A percentile compares a stretch with the other conserved stretches of the same genome.
These are phyloP conservation scores for Lindgomyces ingoldianus DNA, from an alignment of 495 filamentous ascomycete genomes.

Conservation along the genomic window DNA sequence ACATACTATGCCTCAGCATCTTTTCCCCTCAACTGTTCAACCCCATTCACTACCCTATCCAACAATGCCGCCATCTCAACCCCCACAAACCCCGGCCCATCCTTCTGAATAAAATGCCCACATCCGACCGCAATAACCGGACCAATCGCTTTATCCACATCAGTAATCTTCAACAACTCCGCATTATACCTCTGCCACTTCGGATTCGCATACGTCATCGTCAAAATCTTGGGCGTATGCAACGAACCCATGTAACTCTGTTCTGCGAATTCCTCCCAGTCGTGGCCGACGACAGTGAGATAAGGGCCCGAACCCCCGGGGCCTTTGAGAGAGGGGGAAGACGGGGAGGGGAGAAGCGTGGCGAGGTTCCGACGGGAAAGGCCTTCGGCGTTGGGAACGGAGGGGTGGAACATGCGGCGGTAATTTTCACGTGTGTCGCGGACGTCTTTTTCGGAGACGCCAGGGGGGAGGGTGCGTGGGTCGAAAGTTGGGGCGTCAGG, in stretches of 20 bases:
- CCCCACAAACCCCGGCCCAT: slow-evolving; percentile 60
- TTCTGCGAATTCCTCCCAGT: slow-evolving; percentile 58
- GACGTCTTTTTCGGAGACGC: slow-evolving; percentile 51
- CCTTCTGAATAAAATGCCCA: slow-evolving; percentile 65
- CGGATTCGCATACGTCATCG: slow-evolving; percentile 56
- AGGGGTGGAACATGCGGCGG: slow-evolving; percentile 53
- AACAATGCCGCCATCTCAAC: slow-evolving; percentile 46
- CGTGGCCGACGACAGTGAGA: slow-evolving; percentile 62
- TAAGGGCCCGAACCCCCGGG: slow-evolving; percentile 45
- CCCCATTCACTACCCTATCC: slow-evolving; percentile 24
- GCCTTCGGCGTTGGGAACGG: slow-evolving; percentile 57
- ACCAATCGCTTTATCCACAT: slow-evolving; percentile 45
- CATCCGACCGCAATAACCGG: slow-evolving; percentile 56
- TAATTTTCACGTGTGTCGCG: slow-evolving; percentile 49
- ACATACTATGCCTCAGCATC: too few relatives aligned
- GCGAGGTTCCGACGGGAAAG: slow-evolving; percentile 55
- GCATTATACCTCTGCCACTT: slow-evolving; percentile 61
- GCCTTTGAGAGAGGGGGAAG: slow-evolving; percentile 52
- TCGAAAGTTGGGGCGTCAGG: slow-evolving; percentile 57
- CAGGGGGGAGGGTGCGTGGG: slow-evolving; percentile 45
- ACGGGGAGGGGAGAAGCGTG: slow-evolving; percentile 53
- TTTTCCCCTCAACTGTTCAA: slow-evolving; percentile 20
- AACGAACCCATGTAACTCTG: slow-evolving; percentile 43
- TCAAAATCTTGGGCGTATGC: slow-evolving; percentile 47
- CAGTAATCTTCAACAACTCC: slow-evolving; percentile 54